Base-by-base conservation (phyloP, 495 filamentous ascomycete species). In the Hypoxylon crocopeplum region DNA sequence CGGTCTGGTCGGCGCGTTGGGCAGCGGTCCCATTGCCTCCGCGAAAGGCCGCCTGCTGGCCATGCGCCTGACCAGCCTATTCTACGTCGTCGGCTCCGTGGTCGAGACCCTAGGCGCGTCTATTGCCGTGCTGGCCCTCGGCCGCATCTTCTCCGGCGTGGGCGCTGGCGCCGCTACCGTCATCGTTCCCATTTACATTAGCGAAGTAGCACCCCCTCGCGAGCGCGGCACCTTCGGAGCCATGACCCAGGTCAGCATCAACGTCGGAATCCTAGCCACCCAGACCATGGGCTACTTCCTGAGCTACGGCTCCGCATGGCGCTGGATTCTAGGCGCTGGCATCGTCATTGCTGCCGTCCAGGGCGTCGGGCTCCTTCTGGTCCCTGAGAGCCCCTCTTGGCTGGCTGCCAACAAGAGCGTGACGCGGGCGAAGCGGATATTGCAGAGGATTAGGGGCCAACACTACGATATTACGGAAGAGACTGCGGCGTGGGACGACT, bases 131-230 rank as follows among this genome's bases (percentile, higher is more conserved):
- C 77, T 98, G 57, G 78, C 78, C 3, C 47, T 90, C 19, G 94
- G 94, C 19, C 81, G 95, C 24, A 78, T 95, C 15, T 71, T 98
- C 10, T 87, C 88, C 3, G 94, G 94, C 5, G 59, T 96, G 2
- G 94, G 89, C 5, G 89, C 92, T 6, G 94, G 95, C 5, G 88
- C 91, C 5, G 83, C 90, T 6, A 89, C 92, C 7, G 94, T 98
- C 17, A 88, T 96, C n/a, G 91, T 94, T 0, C 94, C 94, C n/a
- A 84, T 98, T 24, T 98, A 93, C 73, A 89, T 98, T 53, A 91
- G 90, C 13, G 95, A 98, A 71, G 80, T 96, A 13, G 88, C 92
- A 0, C 94, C 93, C 12, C 89, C 88, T 0, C 74, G 75, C 3
- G 82, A 88, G 42, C 87, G 88, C 34, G 95, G 95, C 1, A 84